phyloP scores from a whole-genome alignment of 345 rosid species.

The Moricandia arvensis region DNA sequence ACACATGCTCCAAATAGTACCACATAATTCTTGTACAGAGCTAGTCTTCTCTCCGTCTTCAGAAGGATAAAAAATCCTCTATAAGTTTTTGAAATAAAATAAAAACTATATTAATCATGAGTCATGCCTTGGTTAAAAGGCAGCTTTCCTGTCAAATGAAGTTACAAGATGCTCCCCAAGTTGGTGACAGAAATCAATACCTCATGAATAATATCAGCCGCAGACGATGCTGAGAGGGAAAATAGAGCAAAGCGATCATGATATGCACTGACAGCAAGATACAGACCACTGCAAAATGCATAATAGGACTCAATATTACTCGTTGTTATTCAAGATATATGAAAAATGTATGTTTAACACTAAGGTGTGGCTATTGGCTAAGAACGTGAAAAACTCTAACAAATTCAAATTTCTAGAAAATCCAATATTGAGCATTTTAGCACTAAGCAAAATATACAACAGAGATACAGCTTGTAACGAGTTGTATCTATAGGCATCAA shows the following conservation, averaged over 20 bases:
- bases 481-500: slow-evolving; percentile 13
- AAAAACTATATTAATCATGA: background rate
- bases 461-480: background rate
- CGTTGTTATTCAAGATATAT: background rate
- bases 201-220: slow-evolving; percentile 69
- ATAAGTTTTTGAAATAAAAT: background rate
- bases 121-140: slow-evolving; percentile 1
- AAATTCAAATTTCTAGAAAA: slow-evolving; percentile 4
- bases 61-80: slow-evolving; percentile 79
- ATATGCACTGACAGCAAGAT: slow-evolving; percentile 80
- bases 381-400: background rate
- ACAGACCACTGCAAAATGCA: slow-evolving; percentile 63
- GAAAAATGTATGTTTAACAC: slow-evolving; percentile 4
- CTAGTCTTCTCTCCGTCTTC: slow-evolving; percentile 50
- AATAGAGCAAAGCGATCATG: slow-evolving; percentile 78
- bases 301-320: slow-evolving; percentile 12
- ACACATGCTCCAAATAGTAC: slow-evolving; percentile 99
- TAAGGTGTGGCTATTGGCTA: slow-evolving; percentile 18
- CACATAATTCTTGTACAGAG: slow-evolving; percentile 49
- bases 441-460: slow-evolving; percentile 1
- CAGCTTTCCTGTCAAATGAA: background rate
- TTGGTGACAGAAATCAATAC: slow-evolving; percentile 36
- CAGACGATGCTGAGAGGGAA: slow-evolving; percentile 65
- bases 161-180: slow-evolving; percentile 31
- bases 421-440: background rate